Evolutionary conservation across 176 grass and related monocot genomes (phyloP).

Genomic region (Ananas comosus): DNA sequence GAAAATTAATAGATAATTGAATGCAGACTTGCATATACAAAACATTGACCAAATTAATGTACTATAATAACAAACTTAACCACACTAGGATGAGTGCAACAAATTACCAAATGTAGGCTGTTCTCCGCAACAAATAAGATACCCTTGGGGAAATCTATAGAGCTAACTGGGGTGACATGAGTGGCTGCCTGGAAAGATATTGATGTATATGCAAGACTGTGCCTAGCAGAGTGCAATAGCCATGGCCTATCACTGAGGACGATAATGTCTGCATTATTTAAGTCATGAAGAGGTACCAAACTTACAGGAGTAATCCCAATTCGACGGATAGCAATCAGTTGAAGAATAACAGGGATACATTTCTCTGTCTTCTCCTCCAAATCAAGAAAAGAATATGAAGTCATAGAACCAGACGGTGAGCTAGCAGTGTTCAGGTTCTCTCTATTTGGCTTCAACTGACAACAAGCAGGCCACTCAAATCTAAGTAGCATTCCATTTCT

Average conservation of each 20-base stretch:
- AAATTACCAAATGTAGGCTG: constrained; percentile 84
- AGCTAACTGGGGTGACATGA: constrained; percentile 85
- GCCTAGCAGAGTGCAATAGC: constrained; percentile 73
- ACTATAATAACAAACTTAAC: constrained; percentile 1
- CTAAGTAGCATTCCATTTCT: constrained; percentile 97
- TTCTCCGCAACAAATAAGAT: constrained; percentile 93
- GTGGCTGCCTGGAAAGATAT: constrained; percentile 88
- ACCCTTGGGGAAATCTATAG: constrained; percentile 73
- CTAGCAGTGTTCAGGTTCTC: constrained; percentile 2
- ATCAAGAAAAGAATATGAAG: constrained; percentile 27
- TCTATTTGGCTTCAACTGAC: constrained; percentile 27
- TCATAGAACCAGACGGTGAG: constrained; percentile 23
- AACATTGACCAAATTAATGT: not conserved
- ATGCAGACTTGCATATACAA: not conserved
- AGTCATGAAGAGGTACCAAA: constrained; percentile 66
- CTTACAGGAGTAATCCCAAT: constrained; percentile 92
- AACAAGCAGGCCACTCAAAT: constrained; percentile 51
- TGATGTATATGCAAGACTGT: constrained; percentile 91
- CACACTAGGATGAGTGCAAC: not conserved
- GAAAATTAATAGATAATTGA: not conserved
- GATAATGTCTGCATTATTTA: constrained; percentile 69
- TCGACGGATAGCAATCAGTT: constrained; percentile 72
- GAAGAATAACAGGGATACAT: constrained; percentile 30
- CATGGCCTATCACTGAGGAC: constrained; percentile 91
- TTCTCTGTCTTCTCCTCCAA: constrained; percentile 12